Evolutionary conservation across 169 alveolate genomes (phyloP), one percentile per base, ranked within the genome.

Genomic region (Eimeria praecox): DNA sequence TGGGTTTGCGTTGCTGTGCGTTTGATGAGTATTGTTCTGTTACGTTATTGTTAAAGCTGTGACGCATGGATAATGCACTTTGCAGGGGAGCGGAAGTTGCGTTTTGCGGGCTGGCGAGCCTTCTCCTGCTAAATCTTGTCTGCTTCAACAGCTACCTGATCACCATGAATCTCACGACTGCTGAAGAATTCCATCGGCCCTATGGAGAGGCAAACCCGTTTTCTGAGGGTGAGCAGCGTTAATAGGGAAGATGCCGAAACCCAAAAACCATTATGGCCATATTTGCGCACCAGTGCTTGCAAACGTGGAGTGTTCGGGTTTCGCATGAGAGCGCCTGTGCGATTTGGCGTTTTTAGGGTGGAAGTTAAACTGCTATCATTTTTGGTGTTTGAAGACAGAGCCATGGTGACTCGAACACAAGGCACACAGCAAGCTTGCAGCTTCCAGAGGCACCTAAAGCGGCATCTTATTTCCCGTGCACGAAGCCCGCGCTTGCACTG

Each of bases 31-130:
- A 16, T 27, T 2, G 46, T 33, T 33, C 42, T 27, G 20, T 42
- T 0, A 8, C 8, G n/a, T 9, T 66, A 9, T 30, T 10, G 78
- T 69, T 12, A 24, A 4, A 33, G 27, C 24, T 69, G 46, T 33
- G 78, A 4, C 78, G 46, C 22, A 33, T 69, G 78, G 14, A 69
- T 33, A 24, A 69, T 33, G 78, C 30, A 69, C 46, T 33, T 30
- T 49, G 46, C 95, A 91, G 95, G 59, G 95, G 90, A 38, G 95
- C 82, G 38, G 83, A 54, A 78, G 49, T 77, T 62, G 78, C 46
- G 1, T 54, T 75, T 44, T 56, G 95, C 91, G 73, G 66, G 18
- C 33, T 38, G 66, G 90, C 90, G 35, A 59, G 59, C 71, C 73
- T 91, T 20, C 95, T 85, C 6, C 91, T 91, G 14, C 33, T 77